Evolutionary conservation across 2,329 filamentous ascomycete species (phyloP).

Genomic region (Sporothrix sp.): DNA sequence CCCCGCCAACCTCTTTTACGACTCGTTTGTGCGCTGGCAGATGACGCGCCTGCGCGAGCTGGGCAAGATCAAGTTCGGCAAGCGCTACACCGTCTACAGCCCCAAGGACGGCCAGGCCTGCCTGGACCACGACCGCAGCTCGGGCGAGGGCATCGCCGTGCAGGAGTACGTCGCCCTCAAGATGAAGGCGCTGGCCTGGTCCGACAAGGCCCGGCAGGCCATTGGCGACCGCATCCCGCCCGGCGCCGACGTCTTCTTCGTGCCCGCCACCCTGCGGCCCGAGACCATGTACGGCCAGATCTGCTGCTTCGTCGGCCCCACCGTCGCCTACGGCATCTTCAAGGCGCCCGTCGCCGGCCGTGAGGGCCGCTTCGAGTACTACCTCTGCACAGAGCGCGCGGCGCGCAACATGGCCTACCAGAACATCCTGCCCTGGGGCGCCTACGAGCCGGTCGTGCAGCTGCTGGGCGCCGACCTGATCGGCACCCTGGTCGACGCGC

Average conservation of each 20-base stretch:
- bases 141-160: slow-evolving; percentile 70
- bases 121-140: slow-evolving; percentile 76
- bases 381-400: slow-evolving; percentile 45
- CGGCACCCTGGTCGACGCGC: slow-evolving; percentile 81
- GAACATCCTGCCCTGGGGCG: slow-evolving; percentile 65
- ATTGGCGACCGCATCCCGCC: slow-evolving; percentile 71
- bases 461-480: slow-evolving; percentile 70
- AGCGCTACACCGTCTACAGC: slow-evolving; percentile 29
- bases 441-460: slow-evolving; percentile 57
- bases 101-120: slow-evolving; percentile 83
- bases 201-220: slow-evolving; percentile 59
- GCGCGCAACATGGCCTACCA: slow-evolving; percentile 97
- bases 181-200: slow-evolving; percentile 83
- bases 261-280: slow-evolving; percentile 81
- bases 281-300: slow-evolving; percentile 99
- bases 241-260: slow-evolving; percentile 72
- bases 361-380: slow-evolving; percentile 60
- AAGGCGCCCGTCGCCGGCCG: slow-evolving; percentile 35
- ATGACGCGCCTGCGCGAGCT: slow-evolving; percentile 87
- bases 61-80: slow-evolving; percentile 86
- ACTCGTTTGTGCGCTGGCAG: slow-evolving; percentile 92
- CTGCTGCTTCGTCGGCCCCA: slow-evolving; percentile 89
- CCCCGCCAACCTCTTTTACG: slow-evolving; percentile 93
- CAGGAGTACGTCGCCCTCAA: slow-evolving; percentile 94
- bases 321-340: slow-evolving; percentile 82